Percentiles rank a stretch among this genome's conserved stretches.
These are phyloP conservation scores for Trichoderma breve DNA, from an alignment of 2,329 filamentous ascomycete genomes.

Conservation along the genomic window DNA sequence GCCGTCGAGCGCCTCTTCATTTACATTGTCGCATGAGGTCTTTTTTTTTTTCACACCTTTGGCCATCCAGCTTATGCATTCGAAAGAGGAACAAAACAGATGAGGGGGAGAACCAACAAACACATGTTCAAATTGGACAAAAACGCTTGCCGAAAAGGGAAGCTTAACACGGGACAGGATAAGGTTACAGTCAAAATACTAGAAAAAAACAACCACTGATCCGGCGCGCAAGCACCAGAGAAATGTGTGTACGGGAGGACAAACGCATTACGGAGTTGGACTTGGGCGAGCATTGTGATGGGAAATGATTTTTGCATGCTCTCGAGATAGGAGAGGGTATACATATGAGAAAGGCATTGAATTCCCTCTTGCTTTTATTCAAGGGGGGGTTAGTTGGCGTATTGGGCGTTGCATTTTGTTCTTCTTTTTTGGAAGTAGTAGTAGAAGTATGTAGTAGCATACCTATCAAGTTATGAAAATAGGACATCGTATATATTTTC, in stretches of 20 bases:
- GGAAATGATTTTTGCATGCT: not conserved
- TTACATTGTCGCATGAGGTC: not conserved
- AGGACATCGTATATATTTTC: not conserved
- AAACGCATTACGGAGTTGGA: conserved; percentile 10
- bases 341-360: not conserved
- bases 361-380: not conserved
- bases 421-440: not conserved
- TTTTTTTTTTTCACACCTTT: not conserved
- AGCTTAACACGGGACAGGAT: not conserved
- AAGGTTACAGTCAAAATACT: not conserved
- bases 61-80: not conserved
- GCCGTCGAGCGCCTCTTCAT: not conserved
- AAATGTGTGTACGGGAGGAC: not conserved
- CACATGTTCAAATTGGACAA: not conserved
- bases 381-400: not conserved
- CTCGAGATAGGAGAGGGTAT: not conserved
- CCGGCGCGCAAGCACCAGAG: conserved; percentile 4
- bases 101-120: not conserved
- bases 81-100: not conserved
- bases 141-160: not conserved
- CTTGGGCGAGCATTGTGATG: not conserved
- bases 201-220: not conserved
- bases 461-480: not conserved
- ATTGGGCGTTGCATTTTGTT: not conserved
- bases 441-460: not conserved